Evolutionary conservation across 192 early-diverging fungal genomes (phyloP).

Genomic region (Rhizophagus prolifer): DNA sequence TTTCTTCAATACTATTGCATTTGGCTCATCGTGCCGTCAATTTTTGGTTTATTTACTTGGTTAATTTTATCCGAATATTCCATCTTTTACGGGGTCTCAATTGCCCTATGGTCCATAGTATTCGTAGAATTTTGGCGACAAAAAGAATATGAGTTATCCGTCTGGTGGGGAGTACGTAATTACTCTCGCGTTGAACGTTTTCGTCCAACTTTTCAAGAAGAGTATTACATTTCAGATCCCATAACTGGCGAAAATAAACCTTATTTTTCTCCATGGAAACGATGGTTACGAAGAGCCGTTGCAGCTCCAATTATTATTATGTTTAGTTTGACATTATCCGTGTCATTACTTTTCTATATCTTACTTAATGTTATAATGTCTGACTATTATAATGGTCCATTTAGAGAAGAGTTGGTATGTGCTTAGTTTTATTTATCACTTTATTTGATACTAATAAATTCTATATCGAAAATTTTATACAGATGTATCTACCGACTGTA

Average conservation of each 20-base stretch:
- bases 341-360: conserved; percentile 70
- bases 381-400: conserved; percentile 83
- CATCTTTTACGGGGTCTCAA: conserved; percentile 60
- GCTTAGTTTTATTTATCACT: background rate
- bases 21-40: conserved; percentile 69
- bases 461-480: background rate
- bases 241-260: conserved; percentile 74
- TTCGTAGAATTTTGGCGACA: conserved; percentile 85
- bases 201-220: conserved; percentile 70
- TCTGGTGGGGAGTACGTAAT: conserved; percentile 74
- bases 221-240: conserved; percentile 56
- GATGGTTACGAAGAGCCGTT: conserved; percentile 62
- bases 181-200: conserved; percentile 58
- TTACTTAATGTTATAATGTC: conserved; percentile 72
- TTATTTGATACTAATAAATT: background rate
- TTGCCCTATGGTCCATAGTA: conserved; percentile 66
- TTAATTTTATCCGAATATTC: conserved; percentile 55
- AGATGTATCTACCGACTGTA: conserved; percentile 72
- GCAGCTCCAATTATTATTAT: conserved; percentile 58
- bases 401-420: conserved; percentile 52
- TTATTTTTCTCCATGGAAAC: conserved; percentile 68
- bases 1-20: conserved; percentile 88
- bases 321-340: conserved; percentile 57
- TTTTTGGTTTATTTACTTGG: conserved; percentile 62
- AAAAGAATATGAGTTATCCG: conserved; percentile 67